Evolutionary conservation across 139 green algal genomes (phyloP).

Genomic region (Micractinium conductrix): DNA sequence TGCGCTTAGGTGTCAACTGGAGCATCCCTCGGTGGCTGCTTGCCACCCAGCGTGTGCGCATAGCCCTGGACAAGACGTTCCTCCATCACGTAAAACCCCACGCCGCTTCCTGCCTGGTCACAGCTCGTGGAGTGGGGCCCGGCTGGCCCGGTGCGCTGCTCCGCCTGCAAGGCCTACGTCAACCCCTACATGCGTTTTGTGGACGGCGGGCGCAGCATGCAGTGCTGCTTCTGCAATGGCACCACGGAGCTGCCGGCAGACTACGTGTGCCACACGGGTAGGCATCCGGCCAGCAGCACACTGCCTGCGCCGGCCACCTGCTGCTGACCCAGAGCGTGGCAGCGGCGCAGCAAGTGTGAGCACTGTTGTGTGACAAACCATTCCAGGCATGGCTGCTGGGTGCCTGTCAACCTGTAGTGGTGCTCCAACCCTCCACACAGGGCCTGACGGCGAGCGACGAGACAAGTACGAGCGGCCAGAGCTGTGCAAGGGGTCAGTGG

Average conservation of each 20-base stretch:
- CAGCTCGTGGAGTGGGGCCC: constrained; percentile 70
- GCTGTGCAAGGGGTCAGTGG: constrained; percentile 60
- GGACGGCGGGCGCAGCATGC: constrained; percentile 55
- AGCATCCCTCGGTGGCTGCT: background rate
- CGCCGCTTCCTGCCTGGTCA: background rate
- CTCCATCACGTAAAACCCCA: background rate
- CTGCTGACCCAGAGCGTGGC: no score
- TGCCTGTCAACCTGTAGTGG: no score
- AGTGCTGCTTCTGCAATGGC: constrained; percentile 84
- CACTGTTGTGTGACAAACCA: no score
- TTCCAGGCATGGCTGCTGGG: no score
- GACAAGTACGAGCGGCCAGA: constrained; percentile 77
- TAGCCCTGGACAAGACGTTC: background rate
- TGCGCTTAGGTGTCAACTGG: no score
- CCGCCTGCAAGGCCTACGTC: constrained; percentile 90
- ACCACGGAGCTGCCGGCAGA: constrained; percentile 67
- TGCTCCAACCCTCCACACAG: no score
- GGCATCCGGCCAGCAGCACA: no score
- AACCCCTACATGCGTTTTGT: constrained; percentile 86
- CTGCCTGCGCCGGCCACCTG: no score
- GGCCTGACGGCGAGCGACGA: constrained; percentile 65
- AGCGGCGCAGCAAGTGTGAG: no score
- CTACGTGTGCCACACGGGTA: constrained; percentile 82
- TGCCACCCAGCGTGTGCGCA: no score
- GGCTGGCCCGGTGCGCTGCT: constrained; percentile 81